phyloP scores from a whole-genome alignment of 2,329 filamentous ascomycete genomes.

The Calonectria honghensis region DNA sequence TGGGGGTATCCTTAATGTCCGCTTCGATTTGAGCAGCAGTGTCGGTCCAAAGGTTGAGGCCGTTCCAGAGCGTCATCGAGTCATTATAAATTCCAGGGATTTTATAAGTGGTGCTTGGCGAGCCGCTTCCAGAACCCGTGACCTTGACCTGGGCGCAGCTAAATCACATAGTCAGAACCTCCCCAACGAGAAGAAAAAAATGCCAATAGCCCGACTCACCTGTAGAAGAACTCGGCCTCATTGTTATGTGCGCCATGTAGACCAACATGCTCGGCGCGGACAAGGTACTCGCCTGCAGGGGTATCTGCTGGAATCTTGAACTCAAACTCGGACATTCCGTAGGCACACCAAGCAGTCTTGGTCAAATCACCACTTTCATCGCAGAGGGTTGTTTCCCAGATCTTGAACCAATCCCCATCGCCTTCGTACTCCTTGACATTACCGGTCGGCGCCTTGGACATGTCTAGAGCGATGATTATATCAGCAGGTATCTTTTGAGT shows the following conservation, averaged over 20 bases:
- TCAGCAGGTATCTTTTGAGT: background rate
- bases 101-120: conserved; percentile 51
- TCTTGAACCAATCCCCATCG: conserved; percentile 51
- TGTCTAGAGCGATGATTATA: conserved; percentile 23
- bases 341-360: conserved; percentile 50
- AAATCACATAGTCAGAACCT: background rate
- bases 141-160: conserved; percentile 50
- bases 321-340: conserved; percentile 52
- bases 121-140: conserved; percentile 44
- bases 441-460: conserved; percentile 51
- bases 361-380: conserved; percentile 46
- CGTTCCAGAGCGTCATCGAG: conserved; percentile 22
- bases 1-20: background rate
- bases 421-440: conserved; percentile 53
- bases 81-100: conserved; percentile 57
- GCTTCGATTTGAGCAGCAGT: conserved; percentile 7
- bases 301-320: conserved; percentile 59
- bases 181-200: background rate
- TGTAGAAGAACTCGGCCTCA: conserved; percentile 50
- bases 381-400: conserved; percentile 51
- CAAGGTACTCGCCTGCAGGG: conserved; percentile 61
- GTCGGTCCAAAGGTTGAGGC: conserved; percentile 10
- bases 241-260: conserved; percentile 51
- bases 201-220: background rate
- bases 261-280: conserved; percentile 60